A percentile compares a stretch with the other conserved stretches of the same genome.
Conservation (phyloP, 2,329 filamentous ascomycete species). For the Fusarium gaditjirri region DNA sequence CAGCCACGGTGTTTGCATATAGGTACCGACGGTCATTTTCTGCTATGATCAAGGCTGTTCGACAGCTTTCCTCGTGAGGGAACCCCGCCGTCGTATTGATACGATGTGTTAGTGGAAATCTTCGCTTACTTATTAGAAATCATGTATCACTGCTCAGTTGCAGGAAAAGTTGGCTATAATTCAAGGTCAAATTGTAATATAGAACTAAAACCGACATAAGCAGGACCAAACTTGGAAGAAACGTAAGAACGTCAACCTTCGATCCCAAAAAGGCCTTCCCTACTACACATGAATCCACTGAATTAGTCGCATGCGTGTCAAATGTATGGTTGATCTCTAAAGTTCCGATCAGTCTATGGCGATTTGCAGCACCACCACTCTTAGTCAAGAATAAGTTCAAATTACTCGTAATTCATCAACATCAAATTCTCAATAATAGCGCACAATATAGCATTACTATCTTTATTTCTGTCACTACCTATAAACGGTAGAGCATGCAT, state of each 20-base stretch:
- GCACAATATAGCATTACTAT: background rate
- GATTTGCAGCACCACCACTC: background rate
- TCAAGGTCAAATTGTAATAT: conserved; percentile 18
- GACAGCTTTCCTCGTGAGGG: conserved; percentile 9
- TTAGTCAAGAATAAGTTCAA: background rate
- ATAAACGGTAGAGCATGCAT: background rate
- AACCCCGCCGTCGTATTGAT: too few species aligned
- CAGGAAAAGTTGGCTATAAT: conserved; percentile 5
- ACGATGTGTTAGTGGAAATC: background rate
- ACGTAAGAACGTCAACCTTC: background rate
- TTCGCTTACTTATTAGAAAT: background rate
- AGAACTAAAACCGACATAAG: background rate
- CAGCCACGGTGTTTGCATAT: conserved; percentile 42
- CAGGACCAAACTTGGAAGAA: background rate
- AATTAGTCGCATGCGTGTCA: background rate
- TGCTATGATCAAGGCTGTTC: conserved; percentile 31
- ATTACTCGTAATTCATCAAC: background rate
- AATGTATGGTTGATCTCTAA: background rate
- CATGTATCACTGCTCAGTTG: background rate
- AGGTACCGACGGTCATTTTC: conserved; percentile 42
- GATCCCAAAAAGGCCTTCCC: background rate
- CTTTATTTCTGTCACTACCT: background rate
- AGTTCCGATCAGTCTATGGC: background rate
- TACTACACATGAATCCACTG: background rate
- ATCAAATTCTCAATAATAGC: background rate